These are phyloP conservation scores for Pseudophaeomoniella oleicola DNA, from an alignment of 2,329 filamentous ascomycete species.

Conservation along the genomic window DNA sequence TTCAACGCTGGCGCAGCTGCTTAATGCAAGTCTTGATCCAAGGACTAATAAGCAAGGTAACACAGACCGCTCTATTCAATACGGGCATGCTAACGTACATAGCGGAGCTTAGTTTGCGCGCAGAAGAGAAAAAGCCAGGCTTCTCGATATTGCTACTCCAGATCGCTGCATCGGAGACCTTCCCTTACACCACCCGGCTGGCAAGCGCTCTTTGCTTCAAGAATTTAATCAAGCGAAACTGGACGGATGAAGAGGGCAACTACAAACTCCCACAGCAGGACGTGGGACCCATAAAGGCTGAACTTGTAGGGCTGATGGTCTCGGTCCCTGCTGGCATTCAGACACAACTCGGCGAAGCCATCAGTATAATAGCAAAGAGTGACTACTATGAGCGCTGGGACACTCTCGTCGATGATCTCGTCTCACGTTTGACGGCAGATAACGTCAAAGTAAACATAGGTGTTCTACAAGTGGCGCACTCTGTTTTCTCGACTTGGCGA, in stretches of 20 bases:
- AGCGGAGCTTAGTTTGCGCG: constrained; percentile 72
- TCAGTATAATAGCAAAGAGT: constrained; percentile 93
- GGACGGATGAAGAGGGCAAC: constrained; percentile 88
- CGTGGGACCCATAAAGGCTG: constrained; percentile 80
- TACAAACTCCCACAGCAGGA: constrained; percentile 77
- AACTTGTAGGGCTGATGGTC: constrained; percentile 95
- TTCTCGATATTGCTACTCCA: constrained; percentile 83
- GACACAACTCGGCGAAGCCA: constrained; percentile 86
- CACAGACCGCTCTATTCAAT: constrained; percentile 11
- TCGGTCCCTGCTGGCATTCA: constrained; percentile 76
- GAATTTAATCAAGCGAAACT: constrained; percentile 91
- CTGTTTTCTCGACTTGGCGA: constrained; percentile 92
- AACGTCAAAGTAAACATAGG: constrained; percentile 81
- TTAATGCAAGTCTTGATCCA: constrained; percentile 82
- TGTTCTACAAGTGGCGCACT: constrained; percentile 92
- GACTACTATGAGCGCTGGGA: constrained; percentile 97
- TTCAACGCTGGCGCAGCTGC: constrained; percentile 59
- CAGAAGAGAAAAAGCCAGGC: constrained; percentile 66
- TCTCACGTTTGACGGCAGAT: constrained; percentile 67
- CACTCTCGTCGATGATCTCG: constrained; percentile 85
- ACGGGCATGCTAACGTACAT: constrained; percentile 7
- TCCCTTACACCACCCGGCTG: constrained; percentile 66
- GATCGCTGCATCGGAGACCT: constrained; percentile 64
- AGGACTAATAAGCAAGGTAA: constrained; percentile 78
- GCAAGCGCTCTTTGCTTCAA: constrained; percentile 92